phyloP scores from a whole-genome alignment of 2,329 filamentous ascomycete species.

The Neophaeococcomyces aloes region DNA sequence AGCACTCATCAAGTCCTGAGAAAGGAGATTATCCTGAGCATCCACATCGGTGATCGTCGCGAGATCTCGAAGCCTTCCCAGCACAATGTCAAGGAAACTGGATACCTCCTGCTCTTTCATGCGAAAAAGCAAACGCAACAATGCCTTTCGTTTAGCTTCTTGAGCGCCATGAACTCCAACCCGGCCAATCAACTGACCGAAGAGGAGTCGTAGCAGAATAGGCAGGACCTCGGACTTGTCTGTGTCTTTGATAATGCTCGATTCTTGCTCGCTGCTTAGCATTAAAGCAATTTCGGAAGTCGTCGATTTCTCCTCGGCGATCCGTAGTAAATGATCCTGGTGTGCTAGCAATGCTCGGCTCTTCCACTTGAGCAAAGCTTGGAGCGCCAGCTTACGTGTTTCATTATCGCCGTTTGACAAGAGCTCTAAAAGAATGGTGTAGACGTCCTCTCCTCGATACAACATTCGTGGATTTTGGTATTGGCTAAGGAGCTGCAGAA shows the following conservation, averaged over 20 bases:
- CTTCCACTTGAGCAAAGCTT: slow-evolving; percentile 84
- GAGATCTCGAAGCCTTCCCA: slow-evolving; percentile 57
- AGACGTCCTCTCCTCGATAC: slow-evolving; percentile 66
- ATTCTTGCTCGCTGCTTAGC: slow-evolving; percentile 57
- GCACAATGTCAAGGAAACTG: slow-evolving; percentile 72
- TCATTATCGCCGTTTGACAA: slow-evolving; percentile 83
- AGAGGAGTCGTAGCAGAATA: slow-evolving; percentile 73
- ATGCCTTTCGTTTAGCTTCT: slow-evolving; percentile 61
- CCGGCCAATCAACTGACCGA: slow-evolving; percentile 77
- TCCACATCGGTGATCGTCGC: slow-evolving; percentile 43
- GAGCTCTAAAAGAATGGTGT: slow-evolving; percentile 61
- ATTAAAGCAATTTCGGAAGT: slow-evolving; percentile 89
- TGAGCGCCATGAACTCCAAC: slow-evolving; percentile 70
- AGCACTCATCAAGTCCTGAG: slow-evolving; percentile 49
- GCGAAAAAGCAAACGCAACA: slow-evolving; percentile 68
- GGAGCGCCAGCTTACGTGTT: slow-evolving; percentile 74
- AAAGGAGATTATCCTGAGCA: slow-evolving; percentile 44
- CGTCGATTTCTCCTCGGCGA: slow-evolving; percentile 84
- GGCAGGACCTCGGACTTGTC: slow-evolving; percentile 71
- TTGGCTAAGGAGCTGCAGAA: slow-evolving; percentile 70
- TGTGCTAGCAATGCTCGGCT: slow-evolving; percentile 63
- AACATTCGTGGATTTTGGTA: slow-evolving; percentile 80
- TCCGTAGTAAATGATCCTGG: slow-evolving; percentile 71
- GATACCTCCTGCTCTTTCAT: slow-evolving; percentile 64
- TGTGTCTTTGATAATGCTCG: slow-evolving; percentile 58